Conservation (phyloP, 1,139 yeast species). For the Arxiozyma heterogenica region DNA sequence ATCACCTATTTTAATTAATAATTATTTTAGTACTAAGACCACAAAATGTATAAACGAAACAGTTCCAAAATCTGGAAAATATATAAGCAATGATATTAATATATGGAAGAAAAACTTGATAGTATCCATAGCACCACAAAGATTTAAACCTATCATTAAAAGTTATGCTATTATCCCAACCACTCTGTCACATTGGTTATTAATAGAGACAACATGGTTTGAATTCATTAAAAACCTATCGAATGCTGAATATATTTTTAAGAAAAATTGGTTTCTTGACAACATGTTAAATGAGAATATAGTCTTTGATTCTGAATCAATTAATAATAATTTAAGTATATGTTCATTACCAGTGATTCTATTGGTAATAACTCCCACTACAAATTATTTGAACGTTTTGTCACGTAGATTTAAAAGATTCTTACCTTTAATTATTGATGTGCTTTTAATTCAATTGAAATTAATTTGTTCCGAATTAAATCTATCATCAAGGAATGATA, state of each 20-base stretch:
- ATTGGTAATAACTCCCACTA: neutral
- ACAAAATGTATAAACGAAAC: neutral
- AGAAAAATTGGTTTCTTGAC: conserved; percentile 14
- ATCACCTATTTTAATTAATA: neutral
- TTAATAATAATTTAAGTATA: conserved; percentile 18
- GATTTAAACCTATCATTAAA: conserved; percentile 6
- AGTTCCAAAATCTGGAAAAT: neutral
- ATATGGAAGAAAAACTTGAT: conserved; percentile 8
- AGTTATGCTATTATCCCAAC: conserved; percentile 8
- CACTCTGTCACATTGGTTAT: conserved; percentile 18
- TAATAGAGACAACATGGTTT: conserved; percentile 23
- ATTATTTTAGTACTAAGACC: neutral
- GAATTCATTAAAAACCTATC: conserved; percentile 15
- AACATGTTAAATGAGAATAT: conserved; percentile 1
- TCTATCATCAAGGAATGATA: neutral
- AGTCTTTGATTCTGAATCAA: conserved; percentile 5
- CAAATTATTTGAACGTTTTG: neutral
- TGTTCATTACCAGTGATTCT: conserved; percentile 16
- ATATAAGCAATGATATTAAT: neutral
- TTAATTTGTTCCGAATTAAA: conserved; percentile 14
- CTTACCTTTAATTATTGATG: conserved; percentile 14
- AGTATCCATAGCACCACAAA: conserved; percentile 7
- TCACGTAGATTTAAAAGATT: conserved; percentile 4
- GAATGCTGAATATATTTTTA: conserved; percentile 7
- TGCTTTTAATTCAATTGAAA: conserved; percentile 15